Percentiles rank a stretch among this genome's conserved stretches.
These are phyloP conservation scores for Eucalyptus sp. DNA, from an alignment of 345 rosid genomes.

Conservation along the genomic window DNA sequence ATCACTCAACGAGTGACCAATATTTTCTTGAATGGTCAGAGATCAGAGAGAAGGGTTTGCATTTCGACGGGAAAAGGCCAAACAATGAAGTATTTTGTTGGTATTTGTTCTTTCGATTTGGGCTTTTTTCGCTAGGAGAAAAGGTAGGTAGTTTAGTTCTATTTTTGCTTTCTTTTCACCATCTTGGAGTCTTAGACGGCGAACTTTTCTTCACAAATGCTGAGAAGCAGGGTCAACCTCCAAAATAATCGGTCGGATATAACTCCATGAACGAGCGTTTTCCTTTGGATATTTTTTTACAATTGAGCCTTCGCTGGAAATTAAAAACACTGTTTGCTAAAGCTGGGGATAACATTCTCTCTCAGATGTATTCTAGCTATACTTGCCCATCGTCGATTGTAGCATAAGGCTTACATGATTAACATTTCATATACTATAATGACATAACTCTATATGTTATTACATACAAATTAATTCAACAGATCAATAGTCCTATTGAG, in stretches of 20 bases:
- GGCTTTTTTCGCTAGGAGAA: background rate
- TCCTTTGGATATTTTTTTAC: background rate
- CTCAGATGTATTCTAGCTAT: background rate
- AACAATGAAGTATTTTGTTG: background rate
- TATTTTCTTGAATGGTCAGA: background rate
- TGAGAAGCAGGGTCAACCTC: background rate
- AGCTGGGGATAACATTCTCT: background rate
- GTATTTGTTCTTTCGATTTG: background rate
- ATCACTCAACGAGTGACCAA: background rate
- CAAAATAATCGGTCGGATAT: background rate
- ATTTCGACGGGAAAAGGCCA: background rate
- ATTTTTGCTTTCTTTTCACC: background rate
- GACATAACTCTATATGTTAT: background rate
- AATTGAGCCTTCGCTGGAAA: background rate
- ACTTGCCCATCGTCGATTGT: background rate
- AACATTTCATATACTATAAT: background rate
- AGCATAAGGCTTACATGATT: background rate
- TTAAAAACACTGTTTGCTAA: background rate
- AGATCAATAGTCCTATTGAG: background rate
- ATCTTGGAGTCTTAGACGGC: background rate
- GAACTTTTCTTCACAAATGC: background rate
- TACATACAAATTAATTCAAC: background rate
- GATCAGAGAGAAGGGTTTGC: background rate
- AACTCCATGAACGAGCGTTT: background rate
- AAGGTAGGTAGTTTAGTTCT: background rate